A percentile compares a stretch with the other conserved stretches of the same genome.
Conservation (phyloP, 441 rosid species). For the Croton laevigatus region DNA sequence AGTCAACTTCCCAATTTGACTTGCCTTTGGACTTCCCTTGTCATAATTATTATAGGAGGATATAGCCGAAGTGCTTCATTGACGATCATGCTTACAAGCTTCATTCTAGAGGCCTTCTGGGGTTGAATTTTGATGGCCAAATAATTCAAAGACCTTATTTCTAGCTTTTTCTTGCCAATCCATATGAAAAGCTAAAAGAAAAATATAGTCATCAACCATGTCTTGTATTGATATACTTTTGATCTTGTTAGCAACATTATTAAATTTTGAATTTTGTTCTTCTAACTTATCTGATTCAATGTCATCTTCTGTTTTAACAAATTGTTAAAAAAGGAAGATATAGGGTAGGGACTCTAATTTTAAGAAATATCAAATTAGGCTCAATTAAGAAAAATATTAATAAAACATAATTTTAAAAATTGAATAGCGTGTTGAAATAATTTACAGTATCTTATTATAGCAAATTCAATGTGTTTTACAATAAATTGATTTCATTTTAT, state of each 20-base stretch:
- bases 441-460: too few species aligned
- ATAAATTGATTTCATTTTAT: too few species aligned
- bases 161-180: conserved; percentile 52
- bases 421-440: too few species aligned
- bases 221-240: conserved; percentile 30
- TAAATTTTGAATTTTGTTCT: conserved; percentile 12
- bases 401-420: too few species aligned
- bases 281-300: conserved; percentile 22
- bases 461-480: too few species aligned
- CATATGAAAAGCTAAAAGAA: conserved; percentile 36
- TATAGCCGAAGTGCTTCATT: conserved; percentile 19
- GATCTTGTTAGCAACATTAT: conserved; percentile 4
- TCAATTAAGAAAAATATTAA: too few species aligned
- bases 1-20: background rate
- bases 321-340: background rate
- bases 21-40: background rate
- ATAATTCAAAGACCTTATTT: conserved; percentile 29
- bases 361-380: too few species aligned
- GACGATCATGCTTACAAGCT: conserved; percentile 19
- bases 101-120: conserved; percentile 17
- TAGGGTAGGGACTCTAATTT: too few species aligned
- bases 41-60: background rate
- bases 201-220: conserved; percentile 38
- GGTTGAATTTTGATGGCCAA: conserved; percentile 8
- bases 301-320: conserved; percentile 2